These are phyloP conservation scores for Pyrus hybrid DNA, from an alignment of 331 rosid genomes.

Conservation along the genomic window DNA sequence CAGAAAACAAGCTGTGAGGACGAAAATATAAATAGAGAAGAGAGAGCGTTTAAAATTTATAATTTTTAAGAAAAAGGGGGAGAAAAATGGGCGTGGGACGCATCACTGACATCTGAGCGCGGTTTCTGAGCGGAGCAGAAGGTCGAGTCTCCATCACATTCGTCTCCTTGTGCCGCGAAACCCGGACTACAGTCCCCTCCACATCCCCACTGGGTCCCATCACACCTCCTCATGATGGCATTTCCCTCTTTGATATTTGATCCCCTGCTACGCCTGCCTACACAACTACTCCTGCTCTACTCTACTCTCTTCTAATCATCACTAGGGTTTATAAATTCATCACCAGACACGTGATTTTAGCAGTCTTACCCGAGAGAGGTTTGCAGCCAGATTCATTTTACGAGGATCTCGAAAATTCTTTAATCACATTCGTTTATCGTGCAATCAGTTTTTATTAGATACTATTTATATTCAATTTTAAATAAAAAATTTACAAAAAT, in stretches of 20 bases:
- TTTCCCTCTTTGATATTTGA: background rate
- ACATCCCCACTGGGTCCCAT: background rate
- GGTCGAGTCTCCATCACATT: conserved; percentile 38
- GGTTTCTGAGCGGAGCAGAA: conserved; percentile 11
- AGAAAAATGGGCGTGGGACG: conserved; percentile 30
- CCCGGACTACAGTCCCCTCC: conserved; percentile 49
- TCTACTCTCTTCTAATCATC: background rate
- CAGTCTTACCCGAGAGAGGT: too few species aligned
- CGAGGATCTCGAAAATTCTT: fast-evolving
- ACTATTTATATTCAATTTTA: too few species aligned
- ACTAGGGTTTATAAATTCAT: too few species aligned
- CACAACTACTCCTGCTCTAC: background rate
- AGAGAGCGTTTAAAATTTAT: background rate
- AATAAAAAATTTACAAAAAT: too few species aligned
- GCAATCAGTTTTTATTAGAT: fast-evolving
- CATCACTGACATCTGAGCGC: conserved; percentile 35
- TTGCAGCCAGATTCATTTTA: too few species aligned
- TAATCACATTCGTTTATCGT: too few species aligned
- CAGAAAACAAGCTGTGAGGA: too few species aligned
- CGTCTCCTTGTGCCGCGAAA: conserved; percentile 54
- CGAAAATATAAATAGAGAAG: background rate
- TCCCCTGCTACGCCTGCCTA: background rate
- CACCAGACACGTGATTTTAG: too few species aligned
- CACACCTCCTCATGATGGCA: background rate
- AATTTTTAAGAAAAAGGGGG: background rate